A percentile compares a stretch with the other conserved stretches of the same genome.
Conservation (phyloP, 371 early-diverging fungal species). For the Entomophthora muscae region DNA sequence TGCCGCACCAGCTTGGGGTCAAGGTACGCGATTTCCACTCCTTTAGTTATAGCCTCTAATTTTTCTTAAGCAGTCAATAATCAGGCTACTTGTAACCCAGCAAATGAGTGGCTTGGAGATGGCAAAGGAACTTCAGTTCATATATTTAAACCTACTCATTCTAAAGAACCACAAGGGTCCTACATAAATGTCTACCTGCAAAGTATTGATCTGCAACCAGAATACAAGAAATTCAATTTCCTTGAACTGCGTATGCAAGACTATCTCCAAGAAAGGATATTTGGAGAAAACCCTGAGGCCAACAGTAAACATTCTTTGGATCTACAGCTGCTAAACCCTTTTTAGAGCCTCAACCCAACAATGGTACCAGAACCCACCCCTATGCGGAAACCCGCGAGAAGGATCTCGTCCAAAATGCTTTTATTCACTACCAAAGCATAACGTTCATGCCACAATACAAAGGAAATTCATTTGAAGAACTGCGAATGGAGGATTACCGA, state of each 20-base stretch:
- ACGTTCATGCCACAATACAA: neutral
- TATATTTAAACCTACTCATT: neutral
- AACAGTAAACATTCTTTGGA: neutral
- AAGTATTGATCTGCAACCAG: neutral
- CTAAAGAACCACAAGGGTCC: neutral
- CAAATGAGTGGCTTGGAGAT: neutral
- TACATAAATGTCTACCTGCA: neutral
- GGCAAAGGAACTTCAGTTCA: neutral
- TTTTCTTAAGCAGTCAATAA: neutral
- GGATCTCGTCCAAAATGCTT: neutral
- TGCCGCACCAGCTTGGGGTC: neutral
- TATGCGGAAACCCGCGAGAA: neutral
- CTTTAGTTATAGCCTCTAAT: no score
- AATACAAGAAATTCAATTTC: neutral
- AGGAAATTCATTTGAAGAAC: neutral
- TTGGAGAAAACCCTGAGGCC: neutral
- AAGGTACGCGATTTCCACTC: no score
- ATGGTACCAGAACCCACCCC: neutral
- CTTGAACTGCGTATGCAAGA: conserved; percentile 1
- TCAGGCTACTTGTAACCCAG: neutral
- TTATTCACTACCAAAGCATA: neutral
- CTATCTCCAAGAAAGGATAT: neutral
- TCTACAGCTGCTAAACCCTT: neutral
- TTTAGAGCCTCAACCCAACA: neutral
- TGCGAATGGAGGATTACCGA: conserved; percentile 3